A percentile compares a stretch with the other conserved stretches of the same genome.
These are phyloP conservation scores for Candida ovalis DNA, from an alignment of 805 yeast species.

Conservation along the genomic window DNA sequence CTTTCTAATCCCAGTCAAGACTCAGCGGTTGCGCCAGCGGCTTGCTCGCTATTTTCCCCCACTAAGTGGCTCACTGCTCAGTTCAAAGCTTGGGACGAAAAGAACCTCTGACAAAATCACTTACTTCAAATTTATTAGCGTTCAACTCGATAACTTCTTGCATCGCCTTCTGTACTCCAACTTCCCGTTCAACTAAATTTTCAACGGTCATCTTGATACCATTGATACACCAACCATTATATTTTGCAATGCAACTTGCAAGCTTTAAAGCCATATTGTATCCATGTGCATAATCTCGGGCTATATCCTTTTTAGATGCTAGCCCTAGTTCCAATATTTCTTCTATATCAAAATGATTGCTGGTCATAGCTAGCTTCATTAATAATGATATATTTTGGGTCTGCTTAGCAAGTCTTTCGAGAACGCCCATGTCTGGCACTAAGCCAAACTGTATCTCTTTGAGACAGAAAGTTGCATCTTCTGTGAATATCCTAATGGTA, in stretches of 20 bases:
- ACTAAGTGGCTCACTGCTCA: too few relatives aligned
- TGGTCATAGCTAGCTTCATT: slow-evolving; percentile 60
- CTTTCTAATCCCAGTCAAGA: too few relatives aligned
- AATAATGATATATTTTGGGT: slow-evolving; percentile 54
- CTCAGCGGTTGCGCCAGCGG: neutral
- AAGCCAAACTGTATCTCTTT: slow-evolving; percentile 72
- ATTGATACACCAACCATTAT: slow-evolving; percentile 55
- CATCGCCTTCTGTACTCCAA: slow-evolving; percentile 42
- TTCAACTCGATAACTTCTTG: slow-evolving; percentile 39
- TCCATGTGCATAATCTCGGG: slow-evolving; percentile 45
- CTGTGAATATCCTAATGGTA: slow-evolving; percentile 53
- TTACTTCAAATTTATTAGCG: slow-evolving; percentile 1
- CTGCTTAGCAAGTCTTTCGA: slow-evolving; percentile 59
- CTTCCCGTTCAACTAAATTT: slow-evolving; percentile 33
- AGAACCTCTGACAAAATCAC: neutral
- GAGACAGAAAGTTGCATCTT: slow-evolving; percentile 51
- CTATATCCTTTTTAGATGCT: slow-evolving; percentile 39
- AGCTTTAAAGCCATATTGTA: slow-evolving; percentile 44
- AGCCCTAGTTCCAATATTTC: slow-evolving; percentile 58
- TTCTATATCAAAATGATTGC: slow-evolving; percentile 47
- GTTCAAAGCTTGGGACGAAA: too few relatives aligned
- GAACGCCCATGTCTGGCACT: slow-evolving; percentile 75
- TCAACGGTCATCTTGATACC: slow-evolving; percentile 62
- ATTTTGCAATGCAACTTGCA: slow-evolving; percentile 44
- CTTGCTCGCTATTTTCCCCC: neutral